These are phyloP conservation scores for Balamuthia mandrillaris DNA, from an alignment of 208 protist genomes.

Conservation along the genomic window DNA sequence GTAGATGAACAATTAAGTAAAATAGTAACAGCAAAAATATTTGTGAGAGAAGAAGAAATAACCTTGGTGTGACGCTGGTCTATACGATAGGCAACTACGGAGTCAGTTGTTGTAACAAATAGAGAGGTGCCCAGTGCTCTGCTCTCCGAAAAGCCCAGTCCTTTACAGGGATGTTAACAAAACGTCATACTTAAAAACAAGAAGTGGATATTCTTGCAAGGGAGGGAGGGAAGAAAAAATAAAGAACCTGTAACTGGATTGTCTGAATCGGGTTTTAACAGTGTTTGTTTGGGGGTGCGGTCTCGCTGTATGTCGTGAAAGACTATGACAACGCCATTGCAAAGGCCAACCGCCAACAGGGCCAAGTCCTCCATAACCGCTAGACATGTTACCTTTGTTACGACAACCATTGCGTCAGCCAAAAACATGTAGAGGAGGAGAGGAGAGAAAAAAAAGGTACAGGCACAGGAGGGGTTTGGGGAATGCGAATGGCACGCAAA, in stretches of 20 bases:
- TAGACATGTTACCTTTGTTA: slow-evolving; percentile 74
- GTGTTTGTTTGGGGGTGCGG: background rate
- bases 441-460: no score
- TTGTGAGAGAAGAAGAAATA: slow-evolving; percentile 11
- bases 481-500: slow-evolving; percentile 47
- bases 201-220: no score
- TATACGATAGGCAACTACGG: background rate
- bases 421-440: no score
- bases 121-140: slow-evolving; percentile 14
- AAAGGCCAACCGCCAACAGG: slow-evolving; percentile 79
- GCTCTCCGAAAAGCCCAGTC: background rate
- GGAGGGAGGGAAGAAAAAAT: no score
- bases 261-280: background rate
- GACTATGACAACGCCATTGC: slow-evolving; percentile 78
- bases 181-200: no score
- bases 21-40: background rate
- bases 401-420: no score
- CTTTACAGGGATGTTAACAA: slow-evolving; percentile 10
- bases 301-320: slow-evolving; percentile 12
- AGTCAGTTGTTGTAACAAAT: slow-evolving; percentile 40
- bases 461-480: background rate
- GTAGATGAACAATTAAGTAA: background rate
- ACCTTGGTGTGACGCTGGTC: background rate
- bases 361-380: slow-evolving; percentile 80
- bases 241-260: slow-evolving; percentile 44